A percentile compares a stretch with the other conserved stretches of the same genome.
Conservation (phyloP, 2,329 filamentous ascomycete species). For the Ascocoryne sarcoides region DNA sequence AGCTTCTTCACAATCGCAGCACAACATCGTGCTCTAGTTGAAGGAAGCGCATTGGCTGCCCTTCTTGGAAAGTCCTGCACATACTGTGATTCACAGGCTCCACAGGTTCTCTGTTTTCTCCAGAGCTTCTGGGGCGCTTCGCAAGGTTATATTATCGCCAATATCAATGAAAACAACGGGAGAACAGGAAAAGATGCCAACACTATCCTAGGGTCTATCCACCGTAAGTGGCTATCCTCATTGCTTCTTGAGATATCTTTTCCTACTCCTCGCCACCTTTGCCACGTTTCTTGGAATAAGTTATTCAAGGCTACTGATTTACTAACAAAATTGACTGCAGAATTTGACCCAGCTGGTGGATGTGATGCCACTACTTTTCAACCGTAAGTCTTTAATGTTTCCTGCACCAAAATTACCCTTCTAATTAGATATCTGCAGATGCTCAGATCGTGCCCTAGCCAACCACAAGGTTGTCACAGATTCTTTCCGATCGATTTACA, state of each 20-base stretch:
- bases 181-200: slow-evolving; percentile 66
- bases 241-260: too few relatives aligned
- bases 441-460: slow-evolving; percentile 46
- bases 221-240: slow-evolving; percentile 28
- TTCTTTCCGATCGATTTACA: slow-evolving; percentile 63
- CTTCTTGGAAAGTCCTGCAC: slow-evolving; percentile 51
- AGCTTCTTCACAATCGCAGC: slow-evolving; percentile 72
- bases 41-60: slow-evolving; percentile 59
- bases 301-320: too few relatives aligned
- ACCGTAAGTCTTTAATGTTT: slow-evolving; percentile 38
- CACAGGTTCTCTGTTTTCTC: slow-evolving; percentile 63
- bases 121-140: slow-evolving; percentile 61
- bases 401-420: not conserved
- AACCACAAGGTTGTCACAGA: slow-evolving; percentile 72
- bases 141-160: slow-evolving; percentile 56
- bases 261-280: too few relatives aligned
- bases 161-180: slow-evolving; percentile 54
- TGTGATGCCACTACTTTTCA: slow-evolving; percentile 70
- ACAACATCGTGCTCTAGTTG: slow-evolving; percentile 59
- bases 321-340: not conserved
- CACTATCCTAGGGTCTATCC: slow-evolving; percentile 56
- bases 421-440: slow-evolving; percentile 12
- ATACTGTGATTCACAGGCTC: slow-evolving; percentile 55
- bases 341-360: slow-evolving; percentile 57
- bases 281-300: too few relatives aligned